Percentiles rank a stretch among this genome's conserved stretches.
Conservation (phyloP, 257 asterid species). For the Przewalskia tangutica region DNA sequence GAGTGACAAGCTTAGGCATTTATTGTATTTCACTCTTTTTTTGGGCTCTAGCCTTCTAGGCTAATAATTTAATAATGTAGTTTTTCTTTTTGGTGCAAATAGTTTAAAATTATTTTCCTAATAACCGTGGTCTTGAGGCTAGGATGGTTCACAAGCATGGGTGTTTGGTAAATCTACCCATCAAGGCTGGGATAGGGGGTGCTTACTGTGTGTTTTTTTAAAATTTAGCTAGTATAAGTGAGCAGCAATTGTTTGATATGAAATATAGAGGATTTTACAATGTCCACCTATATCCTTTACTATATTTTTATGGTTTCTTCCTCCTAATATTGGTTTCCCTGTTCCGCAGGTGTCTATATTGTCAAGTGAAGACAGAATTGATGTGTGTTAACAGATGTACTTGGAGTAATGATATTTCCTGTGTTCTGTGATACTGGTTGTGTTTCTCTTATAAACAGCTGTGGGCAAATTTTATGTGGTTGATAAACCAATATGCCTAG, state of each 20-base stretch:
- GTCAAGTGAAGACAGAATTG: background rate
- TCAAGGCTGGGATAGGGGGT: background rate
- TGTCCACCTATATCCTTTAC: background rate
- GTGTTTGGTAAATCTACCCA: background rate
- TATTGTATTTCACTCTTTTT: background rate
- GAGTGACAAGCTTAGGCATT: background rate
- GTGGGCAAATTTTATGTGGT: constrained; percentile 11
- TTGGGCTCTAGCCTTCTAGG: background rate
- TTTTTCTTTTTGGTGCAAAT: background rate
- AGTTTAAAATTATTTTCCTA: background rate
- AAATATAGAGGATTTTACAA: background rate
- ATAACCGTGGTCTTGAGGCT: too few species aligned
- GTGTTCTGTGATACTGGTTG: background rate
- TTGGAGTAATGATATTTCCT: constrained; percentile 14
- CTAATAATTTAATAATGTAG: background rate
- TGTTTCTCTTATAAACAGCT: constrained; percentile 15
- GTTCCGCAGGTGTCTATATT: background rate
- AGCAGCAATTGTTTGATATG: background rate
- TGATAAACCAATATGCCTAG: constrained; percentile 55
- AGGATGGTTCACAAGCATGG: background rate
- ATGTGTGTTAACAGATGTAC: constrained; percentile 25
- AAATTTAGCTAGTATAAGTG: background rate
- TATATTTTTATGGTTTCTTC: background rate
- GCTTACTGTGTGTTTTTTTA: background rate
- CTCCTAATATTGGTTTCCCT: too few species aligned